Evolutionary conservation across 805 yeast genomes (phyloP), one percentile per base, ranked within the genome.

Genomic region (Scheffersomyces spartinae): DNA sequence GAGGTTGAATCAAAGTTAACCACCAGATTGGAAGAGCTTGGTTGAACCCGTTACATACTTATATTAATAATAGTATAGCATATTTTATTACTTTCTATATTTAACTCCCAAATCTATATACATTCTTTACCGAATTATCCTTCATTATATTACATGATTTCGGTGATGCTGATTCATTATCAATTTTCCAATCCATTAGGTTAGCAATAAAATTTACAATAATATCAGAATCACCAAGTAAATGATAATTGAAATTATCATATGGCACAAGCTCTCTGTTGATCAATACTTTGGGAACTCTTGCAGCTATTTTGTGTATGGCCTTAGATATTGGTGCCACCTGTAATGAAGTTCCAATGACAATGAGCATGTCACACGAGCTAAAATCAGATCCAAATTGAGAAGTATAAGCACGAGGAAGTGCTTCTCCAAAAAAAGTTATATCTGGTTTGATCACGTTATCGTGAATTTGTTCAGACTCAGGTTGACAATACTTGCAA

Each of bases 381-480:
- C 20, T 25, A 12, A 55, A 34, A 35, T 61, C 67, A 11, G 41
- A 34, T 9, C 31, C 31, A 18, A 58, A 46, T 19, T 33, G 33
- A 25, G 43, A 45, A 34, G 60, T 61, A 34, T 48, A 61, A 13
- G 42, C 31, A 9, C 27, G 18, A 3, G 67, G 65, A 23, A 61
- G 43, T n/a, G 53, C 49, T 34, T 61, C 67, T 5, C 65, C 64
- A 27, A 61, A 61, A 27, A 61, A 61, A 3, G 66, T 61, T 28
- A 61, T 60, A 35, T 60, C 61, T 7, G 67, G 67, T 31, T 61
- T 61, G 42, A 55, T 51, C 13, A 60, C 64, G n/a, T n/a, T n/a
- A n/a, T n/a, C n/a, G n/a, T n/a, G n/a, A n/a, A n/a, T n/a, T 10
- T 42, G 42, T 24, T 30, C 38, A 18, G 40, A 33, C 23, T 36